phyloP scores from a whole-genome alignment of 306 rosid species.

The Ochetophila trinervis region DNA sequence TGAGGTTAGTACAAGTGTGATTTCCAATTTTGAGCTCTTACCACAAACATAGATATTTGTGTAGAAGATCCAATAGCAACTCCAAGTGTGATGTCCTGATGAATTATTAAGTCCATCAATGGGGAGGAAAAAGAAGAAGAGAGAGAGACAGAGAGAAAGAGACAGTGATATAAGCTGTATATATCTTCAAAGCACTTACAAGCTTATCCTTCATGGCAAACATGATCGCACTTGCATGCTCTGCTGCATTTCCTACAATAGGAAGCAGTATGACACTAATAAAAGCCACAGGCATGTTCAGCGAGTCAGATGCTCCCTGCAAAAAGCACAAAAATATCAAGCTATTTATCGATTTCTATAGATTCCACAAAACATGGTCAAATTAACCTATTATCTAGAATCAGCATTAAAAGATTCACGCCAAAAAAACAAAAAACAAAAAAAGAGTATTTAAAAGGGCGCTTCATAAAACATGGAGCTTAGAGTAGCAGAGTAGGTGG shows the following conservation, averaged over 20 bases:
- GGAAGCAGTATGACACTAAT: constrained; percentile 91
- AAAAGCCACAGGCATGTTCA: constrained; percentile 79
- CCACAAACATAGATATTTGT: constrained; percentile 97
- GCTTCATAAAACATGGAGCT: too few species aligned
- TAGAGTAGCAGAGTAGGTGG: too few species aligned
- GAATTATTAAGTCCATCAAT: constrained; percentile 31
- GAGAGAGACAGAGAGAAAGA: constrained; percentile 6
- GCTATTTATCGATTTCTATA: constrained; percentile 10
- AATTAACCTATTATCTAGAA: neutral
- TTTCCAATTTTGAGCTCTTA: constrained; percentile 33
- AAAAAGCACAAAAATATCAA: constrained; percentile 23
- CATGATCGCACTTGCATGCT: constrained; percentile 91
- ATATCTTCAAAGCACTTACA: constrained; percentile 54
- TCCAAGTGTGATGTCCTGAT: constrained; percentile 84
- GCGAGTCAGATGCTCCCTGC: constrained; percentile 88
- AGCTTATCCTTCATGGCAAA: constrained; percentile 95
- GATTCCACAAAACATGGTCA: neutral
- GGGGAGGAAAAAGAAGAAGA: constrained; percentile 16
- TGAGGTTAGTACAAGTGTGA: neutral
- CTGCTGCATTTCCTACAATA: constrained; percentile 69
- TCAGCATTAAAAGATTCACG: too few species aligned
- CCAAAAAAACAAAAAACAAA: too few species aligned
- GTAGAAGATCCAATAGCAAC: constrained; percentile 95
- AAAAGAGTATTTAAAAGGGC: neutral
- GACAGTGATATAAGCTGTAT: neutral